These are phyloP conservation scores for Sicyos baderoa DNA, from an alignment of 306 rosid genomes.

Conservation along the genomic window DNA sequence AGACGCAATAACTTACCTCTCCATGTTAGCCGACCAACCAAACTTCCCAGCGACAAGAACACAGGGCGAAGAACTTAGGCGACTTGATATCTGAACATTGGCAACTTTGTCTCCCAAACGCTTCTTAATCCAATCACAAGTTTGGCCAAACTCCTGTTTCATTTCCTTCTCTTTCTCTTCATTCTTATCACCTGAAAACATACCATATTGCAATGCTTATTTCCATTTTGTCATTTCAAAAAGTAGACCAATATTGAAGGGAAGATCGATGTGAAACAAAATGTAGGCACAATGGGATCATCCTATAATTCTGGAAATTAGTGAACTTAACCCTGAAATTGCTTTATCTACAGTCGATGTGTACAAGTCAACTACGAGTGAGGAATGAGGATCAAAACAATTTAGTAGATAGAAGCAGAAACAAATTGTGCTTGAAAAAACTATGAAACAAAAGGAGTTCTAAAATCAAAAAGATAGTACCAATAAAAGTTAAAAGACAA, in stretches of 20 bases:
- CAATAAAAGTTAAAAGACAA: too few relatives aligned
- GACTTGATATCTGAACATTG: constrained; percentile 76
- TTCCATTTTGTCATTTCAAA: neutral
- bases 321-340: neutral
- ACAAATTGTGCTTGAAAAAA: neutral
- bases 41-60: constrained; percentile 91
- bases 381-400: neutral
- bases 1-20: constrained; percentile 38
- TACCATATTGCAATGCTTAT: constrained; percentile 7
- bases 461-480: too few relatives aligned
- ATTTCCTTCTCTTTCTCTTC: constrained; percentile 82
- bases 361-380: neutral
- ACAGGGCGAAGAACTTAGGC: constrained; percentile 90
- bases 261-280: neutral
- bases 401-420: neutral
- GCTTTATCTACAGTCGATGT: neutral
- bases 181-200: constrained; percentile 70
- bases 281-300: neutral
- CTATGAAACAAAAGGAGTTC: too few relatives aligned
- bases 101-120: constrained; percentile 88
- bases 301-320: neutral
- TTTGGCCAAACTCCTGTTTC: constrained; percentile 73
- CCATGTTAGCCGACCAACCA: constrained; percentile 99
- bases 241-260: neutral
- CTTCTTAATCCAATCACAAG: constrained; percentile 95